Evolutionary conservation across 2,329 filamentous ascomycete species (phyloP).

Genomic region (Didymosphaeria variabile): DNA sequence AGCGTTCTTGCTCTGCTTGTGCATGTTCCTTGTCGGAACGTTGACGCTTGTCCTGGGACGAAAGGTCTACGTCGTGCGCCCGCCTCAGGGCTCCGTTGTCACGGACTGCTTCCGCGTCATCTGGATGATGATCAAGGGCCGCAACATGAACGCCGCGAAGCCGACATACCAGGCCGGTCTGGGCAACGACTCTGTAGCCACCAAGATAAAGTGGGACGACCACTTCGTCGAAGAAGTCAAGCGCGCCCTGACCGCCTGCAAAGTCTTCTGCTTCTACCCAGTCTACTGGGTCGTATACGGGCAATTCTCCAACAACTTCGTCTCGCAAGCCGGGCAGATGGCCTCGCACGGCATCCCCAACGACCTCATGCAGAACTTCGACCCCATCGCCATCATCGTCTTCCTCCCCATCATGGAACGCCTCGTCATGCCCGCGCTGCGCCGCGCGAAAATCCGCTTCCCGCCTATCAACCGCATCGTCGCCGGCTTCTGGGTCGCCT

Average conservation of each 20-base stretch:
- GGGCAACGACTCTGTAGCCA: constrained; percentile 49
- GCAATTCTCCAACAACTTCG: constrained; percentile 56
- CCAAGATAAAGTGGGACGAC: constrained; percentile 67
- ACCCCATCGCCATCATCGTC: constrained; percentile 57
- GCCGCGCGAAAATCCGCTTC: constrained; percentile 53
- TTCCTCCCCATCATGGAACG: constrained; percentile 57
- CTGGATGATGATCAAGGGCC: constrained; percentile 64
- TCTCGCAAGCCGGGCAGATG: constrained; percentile 57
- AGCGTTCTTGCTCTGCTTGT: constrained; percentile 70
- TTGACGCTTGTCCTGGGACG: constrained; percentile 56
- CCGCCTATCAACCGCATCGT: constrained; percentile 64
- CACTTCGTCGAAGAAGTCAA: constrained; percentile 78
- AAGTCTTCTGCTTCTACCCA: constrained; percentile 67
- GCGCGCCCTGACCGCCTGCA: constrained; percentile 71
- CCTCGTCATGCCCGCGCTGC: constrained; percentile 53
- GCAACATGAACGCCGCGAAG: constrained; percentile 70
- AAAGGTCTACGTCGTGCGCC: constrained; percentile 51
- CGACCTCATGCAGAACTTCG: constrained; percentile 60
- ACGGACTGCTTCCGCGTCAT: constrained; percentile 65
- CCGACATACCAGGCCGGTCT: constrained; percentile 69
- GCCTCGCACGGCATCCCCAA: constrained; percentile 56
- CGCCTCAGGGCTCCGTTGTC: constrained; percentile 50
- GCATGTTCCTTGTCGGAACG: constrained; percentile 72
- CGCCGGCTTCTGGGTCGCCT: constrained; percentile 62
- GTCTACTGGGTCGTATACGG: constrained; percentile 58